Conservation (phyloP, 805 yeast genomes). For the Metschnikowia baotianmanensis region DNA sequence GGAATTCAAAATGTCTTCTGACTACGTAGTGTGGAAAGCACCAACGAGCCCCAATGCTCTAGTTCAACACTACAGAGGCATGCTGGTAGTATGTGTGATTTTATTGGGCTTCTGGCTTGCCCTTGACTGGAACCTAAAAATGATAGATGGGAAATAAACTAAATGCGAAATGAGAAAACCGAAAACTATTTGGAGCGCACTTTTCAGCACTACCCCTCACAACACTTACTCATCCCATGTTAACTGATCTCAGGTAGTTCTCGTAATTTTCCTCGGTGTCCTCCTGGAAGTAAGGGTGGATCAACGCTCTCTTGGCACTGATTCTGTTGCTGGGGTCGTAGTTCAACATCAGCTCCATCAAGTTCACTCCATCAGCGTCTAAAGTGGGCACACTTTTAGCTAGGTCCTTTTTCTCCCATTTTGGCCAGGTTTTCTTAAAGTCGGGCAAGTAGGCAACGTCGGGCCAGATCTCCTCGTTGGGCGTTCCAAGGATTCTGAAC, state of each 20-base stretch:
- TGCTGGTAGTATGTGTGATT: slow-evolving; percentile 2
- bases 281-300: slow-evolving; percentile 82
- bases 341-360: slow-evolving; percentile 72
- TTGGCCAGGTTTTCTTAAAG: slow-evolving; percentile 89
- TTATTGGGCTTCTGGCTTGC: slow-evolving; percentile 10
- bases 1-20: no score
- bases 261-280: slow-evolving; percentile 35
- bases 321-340: slow-evolving; percentile 94
- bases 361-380: slow-evolving; percentile 80
- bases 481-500: slow-evolving; percentile 90
- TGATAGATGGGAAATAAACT: slow-evolving; percentile 6
- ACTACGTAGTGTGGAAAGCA: not conserved
- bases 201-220: not conserved
- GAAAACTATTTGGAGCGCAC: not conserved
- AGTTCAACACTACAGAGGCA: not conserved
- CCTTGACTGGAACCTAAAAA: not conserved
- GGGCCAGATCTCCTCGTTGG: slow-evolving; percentile 92
- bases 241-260: slow-evolving; percentile 35
- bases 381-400: slow-evolving; percentile 72
- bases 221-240: slow-evolving; percentile 30
- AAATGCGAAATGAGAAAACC: slow-evolving; percentile 3
- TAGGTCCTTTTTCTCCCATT: slow-evolving; percentile 75
- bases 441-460: slow-evolving; percentile 89
- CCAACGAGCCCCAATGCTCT: not conserved
- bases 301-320: slow-evolving; percentile 88